Percentiles rank a stretch among this genome's conserved stretches.
Conservation (phyloP, 805 yeast genomes). For the Sugiyamaella mastotermitis region DNA sequence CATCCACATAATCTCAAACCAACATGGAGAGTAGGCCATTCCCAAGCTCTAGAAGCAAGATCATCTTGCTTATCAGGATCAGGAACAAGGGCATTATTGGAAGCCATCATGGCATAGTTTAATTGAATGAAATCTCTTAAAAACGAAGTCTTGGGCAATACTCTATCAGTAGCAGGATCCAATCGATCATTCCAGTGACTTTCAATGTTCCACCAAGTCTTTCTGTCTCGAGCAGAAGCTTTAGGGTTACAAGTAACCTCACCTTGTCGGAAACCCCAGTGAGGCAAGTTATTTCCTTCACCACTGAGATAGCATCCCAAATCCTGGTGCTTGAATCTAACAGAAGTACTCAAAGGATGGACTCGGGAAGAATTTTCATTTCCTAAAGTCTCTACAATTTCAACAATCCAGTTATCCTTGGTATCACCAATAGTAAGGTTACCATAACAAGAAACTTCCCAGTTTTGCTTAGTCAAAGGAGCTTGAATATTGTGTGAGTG, state of each 20-base stretch:
- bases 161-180: constrained; percentile 33
- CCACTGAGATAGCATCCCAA: constrained; percentile 83
- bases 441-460: constrained; percentile 89
- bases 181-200: constrained; percentile 52
- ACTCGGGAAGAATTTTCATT: constrained; percentile 31
- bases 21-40: constrained; percentile 66
- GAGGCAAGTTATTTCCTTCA: constrained; percentile 75
- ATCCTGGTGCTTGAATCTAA: constrained; percentile 63
- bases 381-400: constrained; percentile 49
- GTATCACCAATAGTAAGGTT: constrained; percentile 61
- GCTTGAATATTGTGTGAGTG: constrained; percentile 81
- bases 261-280: constrained; percentile 98
- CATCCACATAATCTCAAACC: constrained; percentile 78
- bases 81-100: constrained; percentile 76
- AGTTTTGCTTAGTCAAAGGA: constrained; percentile 57
- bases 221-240: constrained; percentile 48
- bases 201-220: constrained; percentile 80
- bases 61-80: constrained; percentile 66
- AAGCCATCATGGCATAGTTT: constrained; percentile 77
- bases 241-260: constrained; percentile 71
- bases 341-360: constrained; percentile 70
- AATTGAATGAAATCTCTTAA: constrained; percentile 63
- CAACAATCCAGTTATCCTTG: constrained; percentile 88
- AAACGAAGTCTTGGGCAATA: constrained; percentile 48
- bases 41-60: constrained; percentile 73